Base-by-base conservation (phyloP, 129 eudicot genomes). In the Pulicaria dysenterica region DNA sequence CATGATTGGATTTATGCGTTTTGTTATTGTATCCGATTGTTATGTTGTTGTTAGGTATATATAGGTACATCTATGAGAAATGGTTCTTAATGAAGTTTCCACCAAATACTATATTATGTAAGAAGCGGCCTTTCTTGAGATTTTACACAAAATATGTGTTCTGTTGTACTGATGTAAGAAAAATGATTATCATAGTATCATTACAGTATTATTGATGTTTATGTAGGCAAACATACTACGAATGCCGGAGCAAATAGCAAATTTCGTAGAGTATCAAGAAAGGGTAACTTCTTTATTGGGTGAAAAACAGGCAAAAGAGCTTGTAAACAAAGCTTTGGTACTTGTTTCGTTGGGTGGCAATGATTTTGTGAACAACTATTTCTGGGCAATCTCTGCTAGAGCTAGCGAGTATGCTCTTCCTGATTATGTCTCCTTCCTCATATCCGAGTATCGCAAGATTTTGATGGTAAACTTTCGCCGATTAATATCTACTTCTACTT, bases 291-390 rank as follows among this genome's bases (percentile, higher is more conserved):
- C 77, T 5, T 9, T 79, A 3, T 16, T 88, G 3, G 91, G 95
- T 16, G 45, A 40, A 37, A 65, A 66, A 8, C 19, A 77, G 37
- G 76, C 95, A 2, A 46, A 75, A 51, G 55, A 49, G 10, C 75
- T 79, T 0, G 85, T 88, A 11, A 81, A 83, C 16, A 16, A 62
- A 49, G 86, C 81, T 4, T 59, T 88, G 4, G 86, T 85, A 0
- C 86, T 88, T 8, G 81, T 88, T 24, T 75, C 84, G 0, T 36
- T 85, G 7, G 95, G 95, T 5, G 95, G 95, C 13, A 88, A 88
- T 56, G 95, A 88, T 80, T 88, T 83, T 62, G 88, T 88, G 17
- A 88, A 85, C 82, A 88, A 85, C 72, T 88, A 88, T 58, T 88
- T 38, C 49, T 70, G 83, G 57, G 36, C 42, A 0, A 6, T 47